These are phyloP conservation scores for Epipyxis sp. DNA, from an alignment of 108 stramenopile species.

Conservation along the genomic window DNA sequence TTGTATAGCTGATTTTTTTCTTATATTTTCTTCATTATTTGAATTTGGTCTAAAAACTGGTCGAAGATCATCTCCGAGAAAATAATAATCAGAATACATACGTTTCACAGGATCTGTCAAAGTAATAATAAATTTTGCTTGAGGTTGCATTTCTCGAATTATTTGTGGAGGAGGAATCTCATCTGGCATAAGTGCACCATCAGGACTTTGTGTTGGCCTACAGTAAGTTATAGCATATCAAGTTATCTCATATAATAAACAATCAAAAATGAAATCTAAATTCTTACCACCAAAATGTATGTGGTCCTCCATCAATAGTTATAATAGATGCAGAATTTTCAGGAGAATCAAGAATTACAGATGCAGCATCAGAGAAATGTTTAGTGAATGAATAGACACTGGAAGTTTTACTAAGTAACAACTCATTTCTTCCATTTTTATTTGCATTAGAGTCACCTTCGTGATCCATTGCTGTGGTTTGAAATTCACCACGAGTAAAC, in stretches of 20 bases:
- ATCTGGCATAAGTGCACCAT: not conserved
- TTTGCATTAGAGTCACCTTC: too few relatives aligned
- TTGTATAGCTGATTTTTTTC: not conserved
- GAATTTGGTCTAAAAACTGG: too few relatives aligned
- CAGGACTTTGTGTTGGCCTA: constrained; percentile 33
- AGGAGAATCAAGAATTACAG: not conserved
- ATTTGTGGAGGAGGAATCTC: constrained; percentile 24
- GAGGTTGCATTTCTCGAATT: not conserved
- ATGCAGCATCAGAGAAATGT: not conserved
- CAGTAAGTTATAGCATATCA: too few relatives aligned
- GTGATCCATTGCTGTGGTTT: too few relatives aligned
- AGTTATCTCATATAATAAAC: too few relatives aligned
- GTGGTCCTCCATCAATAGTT: constrained; percentile 35
- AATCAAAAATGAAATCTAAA: too few relatives aligned
- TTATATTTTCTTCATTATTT: not conserved
- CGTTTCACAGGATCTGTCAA: constrained; percentile 26
- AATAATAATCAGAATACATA: constrained; percentile 33
- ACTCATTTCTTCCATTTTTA: too few relatives aligned
- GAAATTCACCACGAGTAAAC: constrained; percentile 33
- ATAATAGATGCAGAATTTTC: not conserved
- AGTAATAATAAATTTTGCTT: constrained; percentile 21
- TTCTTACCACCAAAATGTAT: constrained; percentile 42
- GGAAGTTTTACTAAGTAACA: too few relatives aligned
- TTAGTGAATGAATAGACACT: not conserved
- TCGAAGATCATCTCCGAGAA: constrained; percentile 24